Conservation (phyloP, 1,284 basidiomycete genomes). For the Agroathelia rolfsii region DNA sequence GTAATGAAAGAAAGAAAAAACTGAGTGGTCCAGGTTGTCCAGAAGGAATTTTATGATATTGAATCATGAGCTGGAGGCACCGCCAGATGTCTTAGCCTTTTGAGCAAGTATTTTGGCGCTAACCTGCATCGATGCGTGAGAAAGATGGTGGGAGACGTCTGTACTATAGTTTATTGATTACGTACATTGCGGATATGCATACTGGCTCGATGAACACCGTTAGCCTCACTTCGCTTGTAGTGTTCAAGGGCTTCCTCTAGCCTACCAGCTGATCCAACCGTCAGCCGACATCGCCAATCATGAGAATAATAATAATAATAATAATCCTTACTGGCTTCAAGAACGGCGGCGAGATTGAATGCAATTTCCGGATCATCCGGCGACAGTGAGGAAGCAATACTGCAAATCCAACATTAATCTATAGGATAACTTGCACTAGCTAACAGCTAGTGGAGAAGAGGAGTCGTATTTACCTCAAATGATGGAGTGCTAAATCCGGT, state of each 20-base stretch:
- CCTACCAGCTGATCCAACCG: conserved; percentile 47
- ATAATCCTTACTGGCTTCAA: conserved; percentile 78
- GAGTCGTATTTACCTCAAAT: conserved; percentile 40
- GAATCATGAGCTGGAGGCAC: too few species aligned
- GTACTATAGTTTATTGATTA: conserved; percentile 12
- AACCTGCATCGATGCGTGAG: conserved; percentile 35
- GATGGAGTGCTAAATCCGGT: conserved; percentile 84
- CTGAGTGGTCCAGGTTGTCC: too few species aligned
- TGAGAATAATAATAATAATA: conserved; percentile 21
- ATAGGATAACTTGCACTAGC: conserved; percentile 6
- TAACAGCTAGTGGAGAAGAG: conserved; percentile 17
- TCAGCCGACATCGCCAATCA: conserved; percentile 22
- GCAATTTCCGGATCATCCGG: conserved; percentile 93
- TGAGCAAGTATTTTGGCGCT: conserved; percentile 74
- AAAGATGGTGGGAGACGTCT: conserved; percentile 10
- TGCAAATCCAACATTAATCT: conserved; percentile 22
- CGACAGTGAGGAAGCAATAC: conserved; percentile 75
- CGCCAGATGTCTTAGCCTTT: conserved; percentile 41
- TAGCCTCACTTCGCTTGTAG: conserved; percentile 70
- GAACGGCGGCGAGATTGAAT: conserved; percentile 86
- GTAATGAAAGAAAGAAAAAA: too few species aligned
- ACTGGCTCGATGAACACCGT: conserved; percentile 79
- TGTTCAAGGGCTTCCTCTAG: conserved; percentile 74
- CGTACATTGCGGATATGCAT: conserved; percentile 79
- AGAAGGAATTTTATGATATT: too few species aligned